Percentiles rank a stretch among this genome's conserved stretches.
phyloP scores from a whole-genome alignment of 2,329 filamentous ascomycete species.

The Colletotrichum acutatum region DNA sequence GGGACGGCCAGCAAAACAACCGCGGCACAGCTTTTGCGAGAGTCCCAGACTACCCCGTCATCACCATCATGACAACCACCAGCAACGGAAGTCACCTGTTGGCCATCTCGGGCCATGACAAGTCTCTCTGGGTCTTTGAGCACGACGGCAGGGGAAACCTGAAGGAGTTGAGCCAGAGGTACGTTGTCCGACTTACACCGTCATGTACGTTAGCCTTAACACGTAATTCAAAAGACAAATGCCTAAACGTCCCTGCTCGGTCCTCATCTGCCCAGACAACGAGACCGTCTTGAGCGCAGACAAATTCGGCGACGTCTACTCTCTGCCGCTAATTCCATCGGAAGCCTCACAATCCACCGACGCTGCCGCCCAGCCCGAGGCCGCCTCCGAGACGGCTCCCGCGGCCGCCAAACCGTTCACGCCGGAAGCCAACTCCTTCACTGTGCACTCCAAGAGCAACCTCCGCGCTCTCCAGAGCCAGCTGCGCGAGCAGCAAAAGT shows the following conservation, averaged over 20 bases:
- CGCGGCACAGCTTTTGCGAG: constrained; percentile 42
- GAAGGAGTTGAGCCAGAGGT: constrained; percentile 78
- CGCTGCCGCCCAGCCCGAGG: constrained; percentile 37
- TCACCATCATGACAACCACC: constrained; percentile 76
- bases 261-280: constrained; percentile 76
- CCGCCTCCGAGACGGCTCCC: constrained; percentile 20
- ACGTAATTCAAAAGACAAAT: constrained; percentile 69
- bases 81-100: constrained; percentile 75
- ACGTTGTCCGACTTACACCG: constrained; percentile 36
- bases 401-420: constrained; percentile 48
- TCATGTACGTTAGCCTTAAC: constrained; percentile 41
- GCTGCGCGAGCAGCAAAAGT: constrained; percentile 43
- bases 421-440: constrained; percentile 67
- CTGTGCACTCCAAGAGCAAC: constrained; percentile 74
- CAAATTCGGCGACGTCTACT: constrained; percentile 97
- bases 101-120: constrained; percentile 90
- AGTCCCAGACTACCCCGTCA: constrained; percentile 67
- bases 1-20: constrained; percentile 47
- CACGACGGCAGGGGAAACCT: constrained; percentile 71
- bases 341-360: constrained; percentile 33
- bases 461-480: constrained; percentile 69
- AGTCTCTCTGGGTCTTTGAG: constrained; percentile 85
- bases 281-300: constrained; percentile 84
- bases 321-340: constrained; percentile 74
- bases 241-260: constrained; percentile 87